phyloP scores from a whole-genome alignment of 2,329 filamentous ascomycete species.

The Phialocephala subalpina region DNA sequence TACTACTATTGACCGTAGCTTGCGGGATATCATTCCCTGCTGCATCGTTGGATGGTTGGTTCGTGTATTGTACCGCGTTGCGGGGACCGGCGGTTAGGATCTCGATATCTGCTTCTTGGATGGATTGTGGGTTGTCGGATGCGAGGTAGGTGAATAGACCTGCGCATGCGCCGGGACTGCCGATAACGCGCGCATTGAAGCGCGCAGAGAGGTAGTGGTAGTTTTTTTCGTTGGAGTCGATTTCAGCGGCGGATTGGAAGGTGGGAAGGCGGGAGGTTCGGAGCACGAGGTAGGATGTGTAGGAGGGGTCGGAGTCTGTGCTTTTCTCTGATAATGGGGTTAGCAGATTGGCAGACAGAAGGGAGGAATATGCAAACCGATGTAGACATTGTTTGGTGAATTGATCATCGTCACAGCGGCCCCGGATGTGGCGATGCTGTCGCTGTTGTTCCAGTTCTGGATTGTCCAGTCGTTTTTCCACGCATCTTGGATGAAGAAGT shows the following conservation, averaged over 20 bases:
- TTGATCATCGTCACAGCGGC: constrained; percentile 40
- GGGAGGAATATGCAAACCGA: constrained; percentile 31
- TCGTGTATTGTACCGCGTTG: constrained; percentile 42
- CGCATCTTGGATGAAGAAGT: constrained; percentile 34
- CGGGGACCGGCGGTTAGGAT: constrained; percentile 40
- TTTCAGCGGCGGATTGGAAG: constrained; percentile 43
- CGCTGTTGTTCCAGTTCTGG: constrained; percentile 42
- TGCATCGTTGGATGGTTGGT: constrained; percentile 39
- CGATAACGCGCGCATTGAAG: constrained; percentile 40
- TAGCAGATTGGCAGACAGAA: neutral
- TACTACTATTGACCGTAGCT: constrained; percentile 38
- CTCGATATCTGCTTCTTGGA: constrained; percentile 45
- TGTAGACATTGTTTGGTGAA: constrained; percentile 41
- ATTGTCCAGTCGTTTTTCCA: constrained; percentile 41
- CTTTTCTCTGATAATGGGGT: constrained; percentile 29
- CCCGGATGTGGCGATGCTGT: constrained; percentile 26
- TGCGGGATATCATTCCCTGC: constrained; percentile 31
- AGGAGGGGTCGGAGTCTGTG: constrained; percentile 29
- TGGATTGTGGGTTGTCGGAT: constrained; percentile 14
- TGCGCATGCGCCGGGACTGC: constrained; percentile 42
- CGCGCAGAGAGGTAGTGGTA: constrained; percentile 41
- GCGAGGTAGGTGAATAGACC: constrained; percentile 43
- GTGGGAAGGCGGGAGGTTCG: constrained; percentile 37
- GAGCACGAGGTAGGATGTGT: constrained; percentile 42
- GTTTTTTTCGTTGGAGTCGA: constrained; percentile 39